Evolutionary conservation across 345 rosid genomes (phyloP).

Genomic region (Pugionium dolabratum): DNA sequence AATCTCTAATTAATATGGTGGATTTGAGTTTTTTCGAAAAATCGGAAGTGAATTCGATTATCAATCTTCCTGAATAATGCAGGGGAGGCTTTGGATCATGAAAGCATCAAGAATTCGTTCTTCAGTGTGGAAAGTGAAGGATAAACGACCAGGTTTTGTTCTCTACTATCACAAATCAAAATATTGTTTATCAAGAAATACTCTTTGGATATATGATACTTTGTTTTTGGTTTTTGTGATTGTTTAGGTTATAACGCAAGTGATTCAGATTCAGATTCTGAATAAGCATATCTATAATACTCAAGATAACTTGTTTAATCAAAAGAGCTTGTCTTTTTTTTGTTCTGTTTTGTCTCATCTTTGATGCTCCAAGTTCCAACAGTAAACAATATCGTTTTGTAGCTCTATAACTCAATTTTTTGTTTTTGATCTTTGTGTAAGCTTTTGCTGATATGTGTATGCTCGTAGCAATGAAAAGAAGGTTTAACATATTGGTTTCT

Average conservation of each 20-base stretch:
- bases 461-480: conserved; percentile 1
- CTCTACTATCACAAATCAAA: not conserved
- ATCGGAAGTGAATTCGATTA: not conserved
- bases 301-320: conserved; percentile 3
- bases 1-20: not conserved
- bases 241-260: conserved; percentile 84
- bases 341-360: conserved; percentile 10
- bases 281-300: conserved; percentile 19
- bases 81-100: conserved; percentile 90
- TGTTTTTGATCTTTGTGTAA: not conserved
- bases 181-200: not conserved
- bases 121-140: conserved; percentile 80
- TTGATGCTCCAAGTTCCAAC: conserved; percentile 19
- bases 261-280: conserved; percentile 81
- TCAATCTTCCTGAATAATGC: not conserved
- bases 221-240: not conserved
- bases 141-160: conserved; percentile 84
- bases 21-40: not conserved
- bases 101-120: conserved; percentile 76
- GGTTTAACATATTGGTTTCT: not conserved
- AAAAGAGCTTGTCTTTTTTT: conserved; percentile 1
- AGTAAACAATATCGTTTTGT: conserved; percentile 14
- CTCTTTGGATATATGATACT: not conserved
- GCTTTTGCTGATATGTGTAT: not conserved
- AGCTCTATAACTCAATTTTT: not conserved